Base-by-base conservation (phyloP, 306 rosid genomes). In the Senna tora region DNA sequence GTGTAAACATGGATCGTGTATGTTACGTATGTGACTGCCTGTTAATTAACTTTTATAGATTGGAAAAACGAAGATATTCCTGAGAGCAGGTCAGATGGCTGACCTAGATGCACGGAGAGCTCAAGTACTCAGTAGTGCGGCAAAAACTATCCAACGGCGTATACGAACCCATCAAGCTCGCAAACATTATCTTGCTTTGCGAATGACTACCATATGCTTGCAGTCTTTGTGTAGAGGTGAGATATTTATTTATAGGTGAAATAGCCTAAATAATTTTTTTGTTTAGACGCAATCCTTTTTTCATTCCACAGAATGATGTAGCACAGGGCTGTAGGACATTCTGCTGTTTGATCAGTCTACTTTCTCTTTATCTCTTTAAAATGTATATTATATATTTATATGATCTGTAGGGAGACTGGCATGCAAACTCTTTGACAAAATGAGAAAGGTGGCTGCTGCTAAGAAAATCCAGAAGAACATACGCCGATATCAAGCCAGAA, bases 21-120 rank as follows among this genome's bases (percentile, higher is more conserved):
- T n/a, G 34, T 49, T 60, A 52, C 38, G n/a, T n/a, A 52, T 75
- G 67, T 77, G 45, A 38, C 64, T 83, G 64, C 69, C 32, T 63
- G n/a, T n/a, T n/a, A n/a, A 43, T 60, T 69, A 41, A 81, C 57
- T 84, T 16, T 79, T 81, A 86, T 82, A 95, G 99, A 88, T 95
- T 77, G 99, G 99, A 66, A 85, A 85, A 86, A 91, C 99, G 74
- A 95, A 95, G 84, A 76, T 95, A 55, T 95, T 95, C 85, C 86
- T 95, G 25, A 89, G 99, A 78, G 99, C 99, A 41, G 99, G 99
- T 77, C 99, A 95, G 87, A 95, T 95, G 99, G 99, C 99, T 38
- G 99, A 95, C 76, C 74, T 95, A 78, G 99, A 95, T 75, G 96
- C 97, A 74, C 72, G 86, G 36, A 89, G 99, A 83, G 83, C 99